Percentiles rank a stretch among this genome's conserved stretches.
Evolutionary conservation across 208 protist genomes (phyloP).

Genomic region (Eutreptiella sp.): DNA sequence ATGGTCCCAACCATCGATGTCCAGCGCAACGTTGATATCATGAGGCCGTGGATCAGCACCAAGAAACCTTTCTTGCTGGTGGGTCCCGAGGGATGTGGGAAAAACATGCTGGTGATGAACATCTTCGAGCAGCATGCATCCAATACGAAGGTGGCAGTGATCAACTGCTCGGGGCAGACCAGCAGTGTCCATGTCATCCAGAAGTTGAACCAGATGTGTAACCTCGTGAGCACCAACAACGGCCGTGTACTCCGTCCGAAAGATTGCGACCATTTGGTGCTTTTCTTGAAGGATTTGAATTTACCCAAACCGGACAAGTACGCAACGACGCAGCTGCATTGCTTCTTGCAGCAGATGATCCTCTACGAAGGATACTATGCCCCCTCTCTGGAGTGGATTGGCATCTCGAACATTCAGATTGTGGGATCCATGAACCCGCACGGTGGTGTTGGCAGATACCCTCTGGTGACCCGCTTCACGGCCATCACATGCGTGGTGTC

Average conservation of each 20-base stretch:
- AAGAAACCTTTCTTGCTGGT: slow-evolving; percentile 89
- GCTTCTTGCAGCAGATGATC: slow-evolving; percentile 93
- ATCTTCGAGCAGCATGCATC: slow-evolving; percentile 64
- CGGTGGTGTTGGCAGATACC: slow-evolving; percentile 85
- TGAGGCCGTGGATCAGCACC: slow-evolving; percentile 77
- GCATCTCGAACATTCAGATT: slow-evolving; percentile 87
- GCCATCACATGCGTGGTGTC: slow-evolving; percentile 83
- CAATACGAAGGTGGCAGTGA: slow-evolving; percentile 64
- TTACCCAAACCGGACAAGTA: slow-evolving; percentile 95
- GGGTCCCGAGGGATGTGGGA: slow-evolving; percentile 92
- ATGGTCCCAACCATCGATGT: slow-evolving; percentile 89
- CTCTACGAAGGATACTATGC: slow-evolving; percentile 93
- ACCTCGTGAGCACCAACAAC: slow-evolving; percentile 72
- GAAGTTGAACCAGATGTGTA: slow-evolving; percentile 88
- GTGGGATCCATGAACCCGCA: slow-evolving; percentile 91
- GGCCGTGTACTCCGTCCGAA: slow-evolving; percentile 91
- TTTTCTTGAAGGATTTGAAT: slow-evolving; percentile 95
- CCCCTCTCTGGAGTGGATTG: slow-evolving; percentile 88
- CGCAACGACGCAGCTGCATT: slow-evolving; percentile 91
- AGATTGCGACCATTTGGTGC: slow-evolving; percentile 82
- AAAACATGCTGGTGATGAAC: slow-evolving; percentile 85
- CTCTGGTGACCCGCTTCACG: slow-evolving; percentile 87
- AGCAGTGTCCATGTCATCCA: slow-evolving; percentile 86
- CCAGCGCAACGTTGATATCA: slow-evolving; percentile 74
- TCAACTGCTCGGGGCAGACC: slow-evolving; percentile 94